Evolutionary conservation across 345 rosid species (phyloP), one percentile per base, ranked within the genome.

Genomic region (Populus euphratica): DNA sequence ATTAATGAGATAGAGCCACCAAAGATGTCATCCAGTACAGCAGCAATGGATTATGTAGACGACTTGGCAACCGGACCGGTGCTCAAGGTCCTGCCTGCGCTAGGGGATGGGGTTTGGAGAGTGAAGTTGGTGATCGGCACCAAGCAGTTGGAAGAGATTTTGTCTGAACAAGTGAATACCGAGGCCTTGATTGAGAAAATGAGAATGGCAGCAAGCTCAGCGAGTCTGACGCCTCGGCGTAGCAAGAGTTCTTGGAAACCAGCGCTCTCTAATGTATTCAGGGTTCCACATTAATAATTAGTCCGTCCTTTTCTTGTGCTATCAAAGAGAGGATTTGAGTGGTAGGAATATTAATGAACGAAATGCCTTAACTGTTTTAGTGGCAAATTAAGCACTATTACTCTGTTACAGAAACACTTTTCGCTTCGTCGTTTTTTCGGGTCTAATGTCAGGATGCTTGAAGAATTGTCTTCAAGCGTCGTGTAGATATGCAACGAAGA

Each of bases 131-230:
- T 84, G 82, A 89, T 91, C n/a, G 82, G 79, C 56, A 79, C 88
- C 2, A 83, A 86, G 85, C 90, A 87, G 67, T 75, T 91, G 83
- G 93, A 80, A 83, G 93, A 91, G 65, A 93, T 93, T 76, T 70
- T 91, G 47, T 85, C 98, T 0, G 91, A 88, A 70, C 81, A 89
- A 80, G 94, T 72, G 31, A 88, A 89, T 49, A 89, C 90, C 1
- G 91, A 91, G 76, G 91, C 87, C 5, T 73, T 91, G 89, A 91
- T 93, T 56, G 93, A 90, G 87, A 89, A 85, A 69, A 87, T 91
- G 81, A 82, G 94, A 78, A 83, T 77, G 84, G 96, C 91, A 0
- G 92, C 97, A 10, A 74, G 67, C 75, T 80, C 91, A 0, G 72
- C 85, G 2, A 69, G 41, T 41, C 38, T 20, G 9, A 71, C 76